Evolutionary conservation across 306 rosid genomes (phyloP).

Genomic region (Quercus cerris): DNA sequence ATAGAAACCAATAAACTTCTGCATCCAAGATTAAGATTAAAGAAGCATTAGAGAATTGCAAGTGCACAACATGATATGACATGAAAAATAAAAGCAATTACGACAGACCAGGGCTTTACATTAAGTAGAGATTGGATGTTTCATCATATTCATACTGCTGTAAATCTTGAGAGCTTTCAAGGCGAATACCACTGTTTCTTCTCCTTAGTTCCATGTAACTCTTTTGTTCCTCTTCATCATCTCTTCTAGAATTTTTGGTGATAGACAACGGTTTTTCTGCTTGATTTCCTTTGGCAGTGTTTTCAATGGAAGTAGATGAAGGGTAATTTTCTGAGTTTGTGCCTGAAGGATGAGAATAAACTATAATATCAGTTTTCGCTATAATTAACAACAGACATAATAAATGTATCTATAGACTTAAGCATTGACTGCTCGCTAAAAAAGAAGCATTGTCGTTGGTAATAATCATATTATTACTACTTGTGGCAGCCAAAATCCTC

Average conservation of each 20-base stretch:
- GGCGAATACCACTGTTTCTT: constrained; percentile 7
- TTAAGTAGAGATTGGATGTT: constrained; percentile 52
- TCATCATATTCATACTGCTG: constrained; percentile 41
- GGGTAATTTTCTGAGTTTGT: constrained; percentile 19
- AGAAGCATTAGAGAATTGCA: constrained; percentile 7
- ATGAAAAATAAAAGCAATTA: background rate
- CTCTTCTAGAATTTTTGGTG: constrained; percentile 19
- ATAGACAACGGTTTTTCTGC: constrained; percentile 11
- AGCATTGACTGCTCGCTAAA: background rate
- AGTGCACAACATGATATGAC: background rate
- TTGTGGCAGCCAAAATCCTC: background rate
- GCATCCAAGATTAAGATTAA: constrained; percentile 37
- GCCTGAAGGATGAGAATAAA: constrained; percentile 23
- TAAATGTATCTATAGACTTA: background rate
- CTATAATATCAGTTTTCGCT: background rate
- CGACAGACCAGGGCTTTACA: constrained; percentile 34
- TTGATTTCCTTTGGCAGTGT: constrained; percentile 23
- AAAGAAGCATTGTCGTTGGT: background rate
- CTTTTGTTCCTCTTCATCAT: constrained; percentile 14
- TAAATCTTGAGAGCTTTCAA: constrained; percentile 26
- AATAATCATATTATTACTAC: background rate
- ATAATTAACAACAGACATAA: background rate
- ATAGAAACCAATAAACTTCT: constrained; percentile 73
- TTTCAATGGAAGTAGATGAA: constrained; percentile 33
- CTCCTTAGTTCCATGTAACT: constrained; percentile 24